Base-by-base conservation (phyloP, 768 basidiomycete genomes). In the Panus rudis region DNA sequence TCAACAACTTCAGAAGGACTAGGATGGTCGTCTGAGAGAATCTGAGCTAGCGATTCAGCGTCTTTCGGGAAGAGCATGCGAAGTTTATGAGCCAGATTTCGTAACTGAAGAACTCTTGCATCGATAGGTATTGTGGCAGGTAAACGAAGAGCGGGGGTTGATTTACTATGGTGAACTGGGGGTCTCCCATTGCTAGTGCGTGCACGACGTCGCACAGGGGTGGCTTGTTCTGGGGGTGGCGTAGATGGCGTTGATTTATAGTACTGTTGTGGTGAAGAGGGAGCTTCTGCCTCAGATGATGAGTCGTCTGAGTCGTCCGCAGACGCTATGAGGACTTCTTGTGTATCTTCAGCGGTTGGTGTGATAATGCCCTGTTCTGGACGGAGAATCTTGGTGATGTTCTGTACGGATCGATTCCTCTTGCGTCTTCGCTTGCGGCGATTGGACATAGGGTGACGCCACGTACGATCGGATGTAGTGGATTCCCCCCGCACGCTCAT, bases 51-150 rank as follows among this genome's bases (percentile, higher is more conserved):
- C 17, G 53, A 47, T 4, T 50, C 48, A 10, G 62, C 54, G 23
- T 83, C 75, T 48, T 74, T 70, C 16, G 77, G 77, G 57, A 79
- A 83, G 27, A 71, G 63, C 47, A 72, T 63, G 35, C 73, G 69
- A 39, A 83, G 60, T 52, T 78, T 76, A 48, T 71, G 70, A 8
- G 78, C 77, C 6, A 83, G 67, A 42, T 69, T 60, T 12, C 79
- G 68, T 25, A 83, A 53, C 41, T 75, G 74, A 6, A 72, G 59
- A 13, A 71, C 68, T 16, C 66, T 68, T 3, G 71, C 68, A 47
- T 75, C 73, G 38, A 70, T 61, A 4, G 71, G 65, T 46, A 67
- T 62, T 14, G 64, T 63, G 39, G 59, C 46, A 17, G 55, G 49
- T 31, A 67, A 56, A 38, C 65, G 68, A 25, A 75, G 64, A 34